Conservation (phyloP, 345 rosid genomes). For the Pugionium cornutum region DNA sequence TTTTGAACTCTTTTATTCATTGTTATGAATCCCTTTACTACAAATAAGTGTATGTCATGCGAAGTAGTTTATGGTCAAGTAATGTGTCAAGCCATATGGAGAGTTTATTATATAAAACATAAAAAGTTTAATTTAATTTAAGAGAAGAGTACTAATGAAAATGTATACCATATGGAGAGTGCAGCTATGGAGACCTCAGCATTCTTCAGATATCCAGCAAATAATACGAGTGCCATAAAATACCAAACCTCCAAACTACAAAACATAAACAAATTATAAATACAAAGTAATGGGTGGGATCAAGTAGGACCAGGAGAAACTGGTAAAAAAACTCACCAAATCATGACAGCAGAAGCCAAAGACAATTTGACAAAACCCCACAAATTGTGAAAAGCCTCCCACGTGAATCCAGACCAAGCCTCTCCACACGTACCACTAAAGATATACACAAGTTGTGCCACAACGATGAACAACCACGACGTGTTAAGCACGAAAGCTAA, state of each 20-base stretch:
- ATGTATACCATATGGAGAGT: constrained; percentile 66
- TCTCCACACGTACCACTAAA: constrained; percentile 67
- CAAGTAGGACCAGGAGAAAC: background rate
- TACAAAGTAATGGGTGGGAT: background rate
- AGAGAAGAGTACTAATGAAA: background rate
- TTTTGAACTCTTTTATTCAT: background rate
- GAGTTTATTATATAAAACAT: background rate
- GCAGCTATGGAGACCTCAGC: constrained; percentile 73
- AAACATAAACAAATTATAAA: background rate
- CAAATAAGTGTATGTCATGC: too few relatives aligned
- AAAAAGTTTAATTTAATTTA: background rate
- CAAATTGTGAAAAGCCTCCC: constrained; percentile 72
- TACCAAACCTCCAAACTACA: constrained; percentile 78
- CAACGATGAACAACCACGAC: constrained; percentile 69
- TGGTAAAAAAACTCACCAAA: constrained; percentile 54
- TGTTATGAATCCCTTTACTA: background rate
- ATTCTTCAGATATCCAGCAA: constrained; percentile 63
- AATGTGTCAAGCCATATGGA: too few relatives aligned
- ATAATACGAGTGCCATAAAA: constrained; percentile 62
- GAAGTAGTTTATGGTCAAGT: too few relatives aligned
- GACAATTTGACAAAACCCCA: constrained; percentile 77
- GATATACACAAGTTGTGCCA: constrained; percentile 62
- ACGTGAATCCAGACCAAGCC: constrained; percentile 81
- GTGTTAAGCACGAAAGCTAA: constrained; percentile 67
- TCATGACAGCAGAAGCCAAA: constrained; percentile 87